Evolutionary conservation across 257 asterid genomes (phyloP).

Genomic region (Schizonepeta tenuifolia): DNA sequence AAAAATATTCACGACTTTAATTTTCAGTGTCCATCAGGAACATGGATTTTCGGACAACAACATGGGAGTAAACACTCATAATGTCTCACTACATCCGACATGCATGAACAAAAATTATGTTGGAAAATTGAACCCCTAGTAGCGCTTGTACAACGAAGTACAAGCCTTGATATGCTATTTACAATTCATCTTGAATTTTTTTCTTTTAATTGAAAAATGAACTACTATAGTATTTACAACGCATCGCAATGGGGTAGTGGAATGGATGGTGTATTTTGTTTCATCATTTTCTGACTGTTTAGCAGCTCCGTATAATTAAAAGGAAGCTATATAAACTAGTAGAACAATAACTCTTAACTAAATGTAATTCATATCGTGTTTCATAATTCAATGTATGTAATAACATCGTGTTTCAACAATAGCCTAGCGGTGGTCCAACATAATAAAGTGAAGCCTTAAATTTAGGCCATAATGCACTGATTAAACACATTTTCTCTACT

Average conservation of each 20-base stretch:
- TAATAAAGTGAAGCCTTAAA: not conserved
- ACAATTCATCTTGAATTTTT: too few relatives aligned
- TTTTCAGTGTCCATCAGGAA: conserved; percentile 16
- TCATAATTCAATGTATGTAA: not conserved
- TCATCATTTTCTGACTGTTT: too few relatives aligned
- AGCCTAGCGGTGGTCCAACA: conserved; percentile 24
- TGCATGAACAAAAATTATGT: not conserved
- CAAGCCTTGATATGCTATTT: conserved; percentile 26
- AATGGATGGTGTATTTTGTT: not conserved
- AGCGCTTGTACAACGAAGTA: conserved; percentile 28
- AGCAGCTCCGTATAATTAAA: too few relatives aligned
- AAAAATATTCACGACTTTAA: not conserved
- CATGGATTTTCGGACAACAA: conserved; percentile 12
- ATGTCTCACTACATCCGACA: conserved; percentile 49
- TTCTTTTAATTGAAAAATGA: too few relatives aligned
- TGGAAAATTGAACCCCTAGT: not conserved
- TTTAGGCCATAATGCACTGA: not conserved
- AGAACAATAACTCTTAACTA: not conserved
- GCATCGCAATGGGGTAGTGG: too few relatives aligned
- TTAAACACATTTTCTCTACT: not conserved
- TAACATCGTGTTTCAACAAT: not conserved
- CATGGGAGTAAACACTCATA: too few relatives aligned
- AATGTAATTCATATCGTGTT: not conserved
- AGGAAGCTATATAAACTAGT: not conserved
- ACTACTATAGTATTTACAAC: too few relatives aligned